Conservation (phyloP, 2,329 filamentous ascomycete genomes). For the Colletotrichum orbiculare region DNA sequence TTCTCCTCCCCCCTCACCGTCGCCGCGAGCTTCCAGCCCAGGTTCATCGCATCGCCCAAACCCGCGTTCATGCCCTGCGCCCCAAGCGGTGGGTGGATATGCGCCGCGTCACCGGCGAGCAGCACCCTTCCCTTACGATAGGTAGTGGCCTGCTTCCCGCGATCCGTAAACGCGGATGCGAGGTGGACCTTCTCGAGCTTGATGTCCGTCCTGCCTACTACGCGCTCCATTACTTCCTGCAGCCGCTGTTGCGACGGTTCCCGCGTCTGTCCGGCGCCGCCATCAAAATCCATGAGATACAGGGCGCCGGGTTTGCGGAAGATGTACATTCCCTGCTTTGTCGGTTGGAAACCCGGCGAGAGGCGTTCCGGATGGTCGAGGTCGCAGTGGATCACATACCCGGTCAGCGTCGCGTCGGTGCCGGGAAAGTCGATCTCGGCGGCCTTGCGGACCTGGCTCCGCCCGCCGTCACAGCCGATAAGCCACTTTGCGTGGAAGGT, state of each 20-base stretch:
- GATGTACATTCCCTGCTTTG: constrained; percentile 44
- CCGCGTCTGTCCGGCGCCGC: constrained; percentile 36
- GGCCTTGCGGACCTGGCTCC: constrained; percentile 51
- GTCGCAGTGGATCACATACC: constrained; percentile 47
- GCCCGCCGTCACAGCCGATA: constrained; percentile 56
- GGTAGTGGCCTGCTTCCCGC: constrained; percentile 55
- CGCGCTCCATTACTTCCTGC: constrained; percentile 38
- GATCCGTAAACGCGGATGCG: constrained; percentile 38
- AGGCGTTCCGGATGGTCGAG: constrained; percentile 45
- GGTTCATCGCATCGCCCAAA: constrained; percentile 60
- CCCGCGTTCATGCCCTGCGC: constrained; percentile 64
- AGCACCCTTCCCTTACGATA: constrained; percentile 62
- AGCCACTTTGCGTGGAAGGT: constrained; percentile 48
- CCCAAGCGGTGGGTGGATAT: constrained; percentile 59
- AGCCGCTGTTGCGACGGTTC: constrained; percentile 38
- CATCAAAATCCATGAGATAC: constrained; percentile 41
- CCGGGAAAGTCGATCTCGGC: constrained; percentile 50
- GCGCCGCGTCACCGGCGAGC: constrained; percentile 61
- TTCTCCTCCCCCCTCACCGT: constrained; percentile 37
- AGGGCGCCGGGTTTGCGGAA: constrained; percentile 26
- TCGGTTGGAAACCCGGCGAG: constrained; percentile 41
- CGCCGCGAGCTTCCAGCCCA: constrained; percentile 59
- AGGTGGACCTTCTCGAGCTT: constrained; percentile 41
- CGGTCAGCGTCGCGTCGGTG: constrained; percentile 49
- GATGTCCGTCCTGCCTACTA: constrained; percentile 39